A percentile compares a stretch with the other conserved stretches of the same genome.
These are phyloP conservation scores for Russula olivacea DNA, from an alignment of 768 basidiomycete species.

Conservation along the genomic window DNA sequence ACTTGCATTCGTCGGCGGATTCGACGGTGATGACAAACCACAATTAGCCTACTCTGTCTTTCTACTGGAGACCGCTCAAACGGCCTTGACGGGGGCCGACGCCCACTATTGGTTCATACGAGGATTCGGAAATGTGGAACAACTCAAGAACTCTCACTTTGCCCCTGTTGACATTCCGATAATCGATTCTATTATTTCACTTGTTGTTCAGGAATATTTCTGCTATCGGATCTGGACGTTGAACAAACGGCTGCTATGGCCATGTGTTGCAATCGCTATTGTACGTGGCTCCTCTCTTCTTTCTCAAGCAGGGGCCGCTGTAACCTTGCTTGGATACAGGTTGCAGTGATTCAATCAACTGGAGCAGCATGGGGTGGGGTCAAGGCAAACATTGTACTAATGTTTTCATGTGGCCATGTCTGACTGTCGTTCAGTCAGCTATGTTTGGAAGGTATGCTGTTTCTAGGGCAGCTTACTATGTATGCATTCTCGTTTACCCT, in stretches of 20 bases:
- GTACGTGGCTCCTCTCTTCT: neutral
- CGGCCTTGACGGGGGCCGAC: neutral
- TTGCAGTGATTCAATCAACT: neutral
- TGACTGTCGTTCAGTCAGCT: neutral
- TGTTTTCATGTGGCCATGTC: neutral
- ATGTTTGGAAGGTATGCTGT: neutral
- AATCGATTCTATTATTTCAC: neutral
- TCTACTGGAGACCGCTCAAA: neutral
- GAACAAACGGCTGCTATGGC: neutral
- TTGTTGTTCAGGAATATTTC: neutral
- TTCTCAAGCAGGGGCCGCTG: neutral
- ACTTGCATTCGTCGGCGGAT: neutral
- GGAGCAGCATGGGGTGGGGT: slow-evolving; percentile 16
- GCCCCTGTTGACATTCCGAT: neutral
- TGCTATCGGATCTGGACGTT: slow-evolving; percentile 13
- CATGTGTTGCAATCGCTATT: neutral
- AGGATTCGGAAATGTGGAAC: neutral
- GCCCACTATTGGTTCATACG: slow-evolving; percentile 5
- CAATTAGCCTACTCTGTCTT: neutral
- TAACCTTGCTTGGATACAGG: neutral
- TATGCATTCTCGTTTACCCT: neutral
- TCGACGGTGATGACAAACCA: neutral
- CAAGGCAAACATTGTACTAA: neutral
- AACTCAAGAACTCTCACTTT: neutral
- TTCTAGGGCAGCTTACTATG: neutral